Base-by-base conservation (phyloP, 768 basidiomycete species). In the Dioszegia aurantiaca region DNA sequence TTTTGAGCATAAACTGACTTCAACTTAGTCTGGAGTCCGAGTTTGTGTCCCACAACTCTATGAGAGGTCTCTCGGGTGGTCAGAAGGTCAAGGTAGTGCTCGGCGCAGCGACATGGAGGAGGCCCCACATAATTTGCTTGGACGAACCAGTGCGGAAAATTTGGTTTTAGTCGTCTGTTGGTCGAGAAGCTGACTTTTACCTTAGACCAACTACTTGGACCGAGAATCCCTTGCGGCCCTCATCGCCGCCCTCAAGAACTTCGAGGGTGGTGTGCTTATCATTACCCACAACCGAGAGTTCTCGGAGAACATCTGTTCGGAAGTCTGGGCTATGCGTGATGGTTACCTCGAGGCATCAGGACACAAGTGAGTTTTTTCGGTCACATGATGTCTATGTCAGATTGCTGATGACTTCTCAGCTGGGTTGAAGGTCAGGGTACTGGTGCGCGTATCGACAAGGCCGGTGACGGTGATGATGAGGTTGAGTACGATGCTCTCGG, bases 31-130 rank as follows among this genome's bases (percentile, higher is more conserved):
- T 99, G 71, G 95, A 99, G 81, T 82, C 95, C 63, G 95, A 98
- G 82, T 98, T 99, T 79, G 91, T 94, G 65, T 90, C 90, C 24
- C 95, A 99, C 84, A 99, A 98, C 85, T 88, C 87, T 69, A 99
- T 98, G 95, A 85, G 93, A 61, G 93, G 93, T 84, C 86, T 95
- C 44, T 94, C 92, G 64, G 93, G 93, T 79, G 93, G 93, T 77
- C 93, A 97, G 81, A 97, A 97, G 81, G 93, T 97, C 78, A 97
- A 97, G 87, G 91, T 97, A 72, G 93, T 95, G 45, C 88, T 97
- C 69, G 92, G 90, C 80, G 92, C 93, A 63, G 93, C 93, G 39
- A 95, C 94, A 41, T 99, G 95, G 95, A 91, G 95, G 78, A 88
- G 92, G 70, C 95, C 95, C 58, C 94, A 98, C 83, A 78, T 95